Evolutionary conservation across 192 early-diverging fungal species (phyloP), one percentile per base, ranked within the genome.

Genomic region (Coemansia sp.): DNA sequence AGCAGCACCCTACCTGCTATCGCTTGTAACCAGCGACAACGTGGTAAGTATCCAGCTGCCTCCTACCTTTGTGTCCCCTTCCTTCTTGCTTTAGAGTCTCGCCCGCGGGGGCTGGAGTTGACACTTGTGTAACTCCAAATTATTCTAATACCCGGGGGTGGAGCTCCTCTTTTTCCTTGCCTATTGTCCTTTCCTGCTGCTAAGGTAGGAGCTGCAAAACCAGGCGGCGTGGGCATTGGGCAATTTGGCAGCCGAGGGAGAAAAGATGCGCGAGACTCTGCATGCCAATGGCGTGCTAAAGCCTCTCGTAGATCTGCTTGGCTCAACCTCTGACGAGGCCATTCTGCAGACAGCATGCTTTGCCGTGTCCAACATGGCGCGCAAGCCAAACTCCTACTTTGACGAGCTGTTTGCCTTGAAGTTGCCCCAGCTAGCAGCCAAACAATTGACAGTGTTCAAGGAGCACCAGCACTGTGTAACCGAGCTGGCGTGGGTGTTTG

Each of bases 221-320:
- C 91, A 95, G 69, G 91, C 93, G 24, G 92, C 91, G 5, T 95
- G 94, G 91, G 93, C 95, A 4, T 72, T 98, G 3, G 96, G 96
- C 6, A 97, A 98, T 69, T 89, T 98, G 85, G 96, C 96, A 0
- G 93, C 91, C 0, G 95, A 98, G 74, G 86, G 83, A 20, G 85
- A 90, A 14, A 62, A 81, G 6, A 91, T 86, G 65, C 84, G 95
- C 56, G 88, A 93, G 63, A 72, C 83, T 13, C 87, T 99, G 28
- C 82, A 91, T 33, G 81, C 85, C 20, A 84, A 87, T 40, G 93
- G 94, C 43, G 94, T 87, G 9, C 72, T 96, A 9, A 67, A 71
- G 26, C 92, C 91, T 11, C 73, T 98, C 21, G 82, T 94, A 34
- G 83, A 83, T 21, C 75, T 98, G 26, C 69, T 93, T 9, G 86